Evolutionary conservation across 1,284 basidiomycete genomes (phyloP).

Genomic region (Cutaneotrichosporon mucoides): DNA sequence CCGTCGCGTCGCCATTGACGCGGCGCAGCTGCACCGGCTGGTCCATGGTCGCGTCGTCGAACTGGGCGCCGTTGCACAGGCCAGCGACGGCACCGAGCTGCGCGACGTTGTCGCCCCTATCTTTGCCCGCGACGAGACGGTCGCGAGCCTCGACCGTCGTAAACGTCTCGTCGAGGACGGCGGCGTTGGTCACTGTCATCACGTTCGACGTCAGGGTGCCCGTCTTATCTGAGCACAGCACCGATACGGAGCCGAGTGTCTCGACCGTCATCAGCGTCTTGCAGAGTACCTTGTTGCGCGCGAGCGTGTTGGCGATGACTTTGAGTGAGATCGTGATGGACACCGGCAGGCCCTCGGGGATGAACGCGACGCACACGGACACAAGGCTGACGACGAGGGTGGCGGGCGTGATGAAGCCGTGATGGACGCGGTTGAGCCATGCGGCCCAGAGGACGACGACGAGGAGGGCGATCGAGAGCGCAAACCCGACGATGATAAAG

Average conservation of each 20-base stretch:
- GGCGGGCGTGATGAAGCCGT: conserved; percentile 58
- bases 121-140: conserved; percentile 21
- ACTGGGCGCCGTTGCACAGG: conserved; percentile 62
- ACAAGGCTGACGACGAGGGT: conserved; percentile 59
- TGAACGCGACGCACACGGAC: conserved; percentile 61
- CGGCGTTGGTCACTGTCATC: conserved; percentile 52
- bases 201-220: conserved; percentile 54
- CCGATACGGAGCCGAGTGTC: conserved; percentile 58
- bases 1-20: conserved; percentile 62
- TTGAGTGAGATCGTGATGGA: conserved; percentile 51
- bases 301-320: conserved; percentile 55
- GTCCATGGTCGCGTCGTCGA: conserved; percentile 50
- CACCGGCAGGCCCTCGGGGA: conserved; percentile 57
- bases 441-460: conserved; percentile 58
- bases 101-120: conserved; percentile 15
- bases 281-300: conserved; percentile 59
- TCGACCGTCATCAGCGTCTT: conserved; percentile 61
- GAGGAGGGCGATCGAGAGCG: conserved; percentile 53
- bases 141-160: conserved; percentile 37
- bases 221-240: conserved; percentile 60
- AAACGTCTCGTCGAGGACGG: conserved; percentile 50
- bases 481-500: conserved; percentile 52
- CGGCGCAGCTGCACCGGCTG: conserved; percentile 51
- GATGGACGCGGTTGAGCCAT: conserved; percentile 53
- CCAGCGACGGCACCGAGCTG: conserved; percentile 54